These are phyloP conservation scores for Chalara sp. DNA, from an alignment of 2,329 filamentous ascomycete genomes.

Conservation along the genomic window DNA sequence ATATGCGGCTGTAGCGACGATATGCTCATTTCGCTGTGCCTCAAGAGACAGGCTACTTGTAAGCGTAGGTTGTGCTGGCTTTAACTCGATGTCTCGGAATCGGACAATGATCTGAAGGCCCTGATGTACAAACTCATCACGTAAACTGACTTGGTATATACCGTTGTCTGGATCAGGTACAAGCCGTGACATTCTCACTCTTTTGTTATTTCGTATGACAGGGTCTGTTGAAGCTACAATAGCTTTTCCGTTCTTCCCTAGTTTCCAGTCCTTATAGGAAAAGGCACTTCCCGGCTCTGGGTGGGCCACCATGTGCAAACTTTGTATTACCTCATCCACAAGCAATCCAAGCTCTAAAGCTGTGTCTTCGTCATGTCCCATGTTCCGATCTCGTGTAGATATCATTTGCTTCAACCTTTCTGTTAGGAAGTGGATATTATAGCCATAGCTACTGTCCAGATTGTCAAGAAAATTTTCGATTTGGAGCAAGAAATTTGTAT, in stretches of 20 bases:
- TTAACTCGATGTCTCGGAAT: slow-evolving; percentile 49
- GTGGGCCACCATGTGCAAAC: neutral
- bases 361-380: no score
- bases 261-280: neutral
- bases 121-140: slow-evolving; percentile 1
- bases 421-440: no score
- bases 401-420: no score
- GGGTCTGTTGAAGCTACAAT: neutral
- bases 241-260: neutral
- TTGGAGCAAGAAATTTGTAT: no score
- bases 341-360: no score
- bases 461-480: no score
- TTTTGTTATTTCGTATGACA: neutral
- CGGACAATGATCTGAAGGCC: slow-evolving; percentile 57
- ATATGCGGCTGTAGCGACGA: slow-evolving; percentile 44
- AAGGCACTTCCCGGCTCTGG: neutral
- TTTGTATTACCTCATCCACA: no score
- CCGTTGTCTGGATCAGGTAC: neutral
- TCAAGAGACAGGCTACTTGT: slow-evolving; percentile 38
- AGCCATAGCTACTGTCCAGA: no score
- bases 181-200: neutral
- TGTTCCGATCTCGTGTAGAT: no score
- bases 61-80: slow-evolving; percentile 45
- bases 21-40: slow-evolving; percentile 42
- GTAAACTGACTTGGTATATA: neutral